Conservation (phyloP, 148 eudicot genomes). For the Vaccinium corymbosum region DNA sequence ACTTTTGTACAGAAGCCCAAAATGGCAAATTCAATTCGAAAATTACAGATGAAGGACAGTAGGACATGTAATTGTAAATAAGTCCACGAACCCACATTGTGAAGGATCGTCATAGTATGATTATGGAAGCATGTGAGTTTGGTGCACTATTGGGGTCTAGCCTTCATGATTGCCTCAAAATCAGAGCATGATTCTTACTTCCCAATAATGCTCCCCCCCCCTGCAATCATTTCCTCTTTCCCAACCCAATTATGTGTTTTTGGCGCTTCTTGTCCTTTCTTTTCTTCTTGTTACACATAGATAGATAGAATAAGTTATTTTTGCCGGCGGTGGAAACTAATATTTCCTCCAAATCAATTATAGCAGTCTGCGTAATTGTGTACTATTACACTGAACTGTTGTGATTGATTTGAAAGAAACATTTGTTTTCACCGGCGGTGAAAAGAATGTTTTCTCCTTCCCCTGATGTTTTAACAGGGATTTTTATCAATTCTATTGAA, state of each 20-base stretch:
- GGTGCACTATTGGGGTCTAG: background rate
- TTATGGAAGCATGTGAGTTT: background rate
- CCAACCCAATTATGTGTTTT: background rate
- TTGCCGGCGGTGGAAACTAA: too few relatives aligned
- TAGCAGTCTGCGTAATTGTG: too few relatives aligned
- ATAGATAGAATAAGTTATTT: too few relatives aligned
- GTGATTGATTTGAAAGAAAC: too few relatives aligned
- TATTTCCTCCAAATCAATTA: too few relatives aligned
- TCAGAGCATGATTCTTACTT: background rate
- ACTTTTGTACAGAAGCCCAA: background rate
- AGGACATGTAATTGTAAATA: background rate
- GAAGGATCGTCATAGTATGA: background rate
- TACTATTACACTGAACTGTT: too few relatives aligned
- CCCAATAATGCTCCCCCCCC: background rate
- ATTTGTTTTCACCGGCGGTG: too few relatives aligned
- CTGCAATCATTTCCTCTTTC: background rate
- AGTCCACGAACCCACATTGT: background rate
- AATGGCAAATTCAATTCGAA: background rate
- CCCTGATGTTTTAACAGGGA: too few relatives aligned
- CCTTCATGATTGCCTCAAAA: background rate
- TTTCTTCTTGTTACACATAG: too few relatives aligned
- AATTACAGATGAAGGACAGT: background rate
- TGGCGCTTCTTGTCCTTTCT: background rate
- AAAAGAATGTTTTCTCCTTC: too few relatives aligned
- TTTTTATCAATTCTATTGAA: too few relatives aligned